Percentiles rank a stretch among this genome's conserved stretches.
These are phyloP conservation scores for Limonomyces culmigenus DNA, from an alignment of 1,284 basidiomycete genomes.

Conservation along the genomic window DNA sequence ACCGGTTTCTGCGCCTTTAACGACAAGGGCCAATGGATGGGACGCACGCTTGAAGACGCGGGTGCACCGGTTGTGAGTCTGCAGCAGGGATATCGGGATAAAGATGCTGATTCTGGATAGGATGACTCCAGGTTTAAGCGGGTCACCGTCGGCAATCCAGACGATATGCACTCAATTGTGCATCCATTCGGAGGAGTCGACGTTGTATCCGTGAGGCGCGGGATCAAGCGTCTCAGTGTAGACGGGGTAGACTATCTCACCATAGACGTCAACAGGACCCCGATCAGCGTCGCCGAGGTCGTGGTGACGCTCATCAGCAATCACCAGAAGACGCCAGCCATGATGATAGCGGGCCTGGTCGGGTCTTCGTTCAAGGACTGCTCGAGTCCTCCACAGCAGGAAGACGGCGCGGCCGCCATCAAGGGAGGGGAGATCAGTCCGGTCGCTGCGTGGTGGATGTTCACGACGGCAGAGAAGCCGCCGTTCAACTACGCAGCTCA, in stretches of 20 bases:
- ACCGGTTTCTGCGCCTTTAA: constrained; percentile 22
- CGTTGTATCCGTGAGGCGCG: no score
- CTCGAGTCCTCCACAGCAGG: no score
- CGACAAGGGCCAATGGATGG: constrained; percentile 17
- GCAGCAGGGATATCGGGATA: not conserved
- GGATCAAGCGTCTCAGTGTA: no score
- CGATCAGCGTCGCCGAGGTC: constrained; percentile 19
- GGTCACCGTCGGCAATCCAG: not conserved
- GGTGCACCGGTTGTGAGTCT: not conserved
- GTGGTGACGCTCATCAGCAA: constrained; percentile 22
- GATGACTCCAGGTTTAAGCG: not conserved
- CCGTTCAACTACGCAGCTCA: no score
- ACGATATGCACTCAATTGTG: no score
- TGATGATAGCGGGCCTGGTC: not conserved
- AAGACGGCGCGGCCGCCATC: no score
- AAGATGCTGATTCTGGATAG: not conserved
- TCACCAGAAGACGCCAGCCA: constrained; percentile 8
- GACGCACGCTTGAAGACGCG: constrained; percentile 1
- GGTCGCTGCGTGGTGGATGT: no score
- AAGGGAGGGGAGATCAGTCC: not conserved
- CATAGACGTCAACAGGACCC: constrained; percentile 15
- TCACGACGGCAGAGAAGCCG: no score
- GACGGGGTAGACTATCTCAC: constrained; percentile 19
- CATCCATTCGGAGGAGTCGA: no score
- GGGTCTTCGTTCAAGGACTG: not conserved